Base-by-base conservation (phyloP, 2,329 filamentous ascomycete species). In the Drechslerella coelobrocha region DNA sequence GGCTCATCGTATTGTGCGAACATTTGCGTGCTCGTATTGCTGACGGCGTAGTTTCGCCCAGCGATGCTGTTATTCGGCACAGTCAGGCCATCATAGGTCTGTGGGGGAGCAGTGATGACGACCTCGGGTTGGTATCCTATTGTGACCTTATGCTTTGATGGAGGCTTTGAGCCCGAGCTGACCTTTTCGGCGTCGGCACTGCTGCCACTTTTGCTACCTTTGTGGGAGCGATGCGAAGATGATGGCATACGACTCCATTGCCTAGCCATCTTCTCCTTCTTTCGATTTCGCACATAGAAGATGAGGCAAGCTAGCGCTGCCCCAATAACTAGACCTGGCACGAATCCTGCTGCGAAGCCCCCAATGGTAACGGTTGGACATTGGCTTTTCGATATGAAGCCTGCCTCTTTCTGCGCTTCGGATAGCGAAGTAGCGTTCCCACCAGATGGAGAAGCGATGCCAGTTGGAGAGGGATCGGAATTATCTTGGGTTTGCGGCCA, bases 51-150 rank as follows among this genome's bases (percentile, higher is more conserved):
- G 31, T 71, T 43, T 45, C 54, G 50, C 5, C 61, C 68, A 8
- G 29, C 61, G 21, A 66, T 52, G 12, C 12, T 21, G 17, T n/a
- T n/a, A n/a, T 21, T 23, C 0, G 68, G 62, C 24, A 69, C 65
- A 7, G 59, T 56, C 10, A 71, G 29, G 1, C 68, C 68, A 24
- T 52, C 50, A 45, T 48, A 66, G 8, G 41, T 23, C 17, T 66
- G 54, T 6, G 66, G 39, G 26, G 66, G 66, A 34, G 66, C 66
- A 0, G 66, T 63, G 21, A 71, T 59, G 29, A 63, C 27, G n/a
- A 63, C 68, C 26, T 72, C 59, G 34, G 68, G 68, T 7, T 72
- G 53, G 8, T 65, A 72, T 8, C 68, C 68, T 21, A 72, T 72
- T 8, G 59, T 66, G 5, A 72, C 31, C 24, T 62, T 52, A 12